Conservation (phyloP, 2,329 filamentous ascomycete species). For the Neocucurbitaria cava region DNA sequence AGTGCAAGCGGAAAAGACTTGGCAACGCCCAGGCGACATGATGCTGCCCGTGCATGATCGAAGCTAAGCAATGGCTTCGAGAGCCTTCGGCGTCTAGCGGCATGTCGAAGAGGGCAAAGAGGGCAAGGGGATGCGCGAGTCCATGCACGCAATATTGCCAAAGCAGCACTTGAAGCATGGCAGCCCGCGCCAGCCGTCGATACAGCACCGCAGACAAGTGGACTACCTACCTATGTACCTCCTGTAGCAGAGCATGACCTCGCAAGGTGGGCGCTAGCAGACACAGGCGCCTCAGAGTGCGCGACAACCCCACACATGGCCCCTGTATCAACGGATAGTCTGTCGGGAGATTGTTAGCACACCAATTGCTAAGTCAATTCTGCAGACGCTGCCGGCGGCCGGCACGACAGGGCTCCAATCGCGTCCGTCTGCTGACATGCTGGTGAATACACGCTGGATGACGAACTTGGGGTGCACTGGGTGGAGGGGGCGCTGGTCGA, state of each 20-base stretch:
- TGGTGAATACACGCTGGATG: neutral
- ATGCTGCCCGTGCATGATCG: neutral
- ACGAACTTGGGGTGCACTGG: constrained; percentile 1
- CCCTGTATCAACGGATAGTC: constrained; percentile 24
- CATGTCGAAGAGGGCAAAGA: too few relatives aligned
- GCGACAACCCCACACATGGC: constrained; percentile 26
- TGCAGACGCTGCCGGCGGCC: constrained; percentile 14
- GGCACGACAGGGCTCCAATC: constrained; percentile 12
- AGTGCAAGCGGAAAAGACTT: constrained; percentile 9
- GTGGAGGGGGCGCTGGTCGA: neutral
- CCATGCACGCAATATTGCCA: neutral
- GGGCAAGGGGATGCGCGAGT: too few relatives aligned
- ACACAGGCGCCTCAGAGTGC: neutral
- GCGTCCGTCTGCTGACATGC: constrained; percentile 9
- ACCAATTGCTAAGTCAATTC: constrained; percentile 21
- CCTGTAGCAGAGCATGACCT: neutral
- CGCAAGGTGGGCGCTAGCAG: constrained; percentile 3
- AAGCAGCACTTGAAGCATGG: too few relatives aligned
- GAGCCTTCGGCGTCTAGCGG: too few relatives aligned
- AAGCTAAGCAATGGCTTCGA: neutral
- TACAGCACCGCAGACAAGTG: neutral
- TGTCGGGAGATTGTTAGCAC: constrained; percentile 28
- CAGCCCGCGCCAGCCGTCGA: neutral
- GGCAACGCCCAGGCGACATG: constrained; percentile 15
- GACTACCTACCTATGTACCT: too few relatives aligned